Evolutionary conservation across 371 early-diverging fungal genomes (phyloP).

Genomic region (Paramicrosporidium saccamoebae): DNA sequence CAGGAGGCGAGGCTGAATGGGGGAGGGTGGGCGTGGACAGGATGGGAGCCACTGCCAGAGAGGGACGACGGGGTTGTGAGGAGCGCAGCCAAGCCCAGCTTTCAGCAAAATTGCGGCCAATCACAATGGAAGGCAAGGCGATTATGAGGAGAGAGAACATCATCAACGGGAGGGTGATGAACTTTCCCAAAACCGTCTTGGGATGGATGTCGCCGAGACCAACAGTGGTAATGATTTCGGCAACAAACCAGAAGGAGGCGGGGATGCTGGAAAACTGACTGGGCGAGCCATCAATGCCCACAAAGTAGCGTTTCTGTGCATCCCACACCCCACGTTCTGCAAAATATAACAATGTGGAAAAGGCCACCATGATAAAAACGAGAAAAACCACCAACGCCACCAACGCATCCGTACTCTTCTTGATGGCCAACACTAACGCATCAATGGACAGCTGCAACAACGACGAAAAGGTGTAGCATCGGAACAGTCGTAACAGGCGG

Average conservation of each 20-base stretch:
- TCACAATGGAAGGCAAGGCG: slow-evolving; percentile 52
- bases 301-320: slow-evolving; percentile 23
- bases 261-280: slow-evolving; percentile 49
- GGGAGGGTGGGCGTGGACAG: too few relatives aligned
- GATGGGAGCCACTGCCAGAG: too few relatives aligned
- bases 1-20: too few relatives aligned
- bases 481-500: slow-evolving; percentile 36
- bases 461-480: slow-evolving; percentile 41
- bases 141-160: slow-evolving; percentile 45
- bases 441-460: slow-evolving; percentile 30
- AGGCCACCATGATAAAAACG: slow-evolving; percentile 30
- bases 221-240: slow-evolving; percentile 51
- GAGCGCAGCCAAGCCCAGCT: too few relatives aligned
- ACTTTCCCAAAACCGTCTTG: slow-evolving; percentile 37
- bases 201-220: slow-evolving; percentile 61
- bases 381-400: slow-evolving; percentile 24
- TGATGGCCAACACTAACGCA: slow-evolving; percentile 44
- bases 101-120: slow-evolving; percentile 53
- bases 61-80: too few relatives aligned
- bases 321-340: slow-evolving; percentile 49
- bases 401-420: slow-evolving; percentile 34
- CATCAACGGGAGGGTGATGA: slow-evolving; percentile 52
- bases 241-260: slow-evolving; percentile 40
- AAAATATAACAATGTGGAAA: slow-evolving; percentile 45
- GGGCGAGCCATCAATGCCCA: slow-evolving; percentile 16